Percentiles rank a stretch among this genome's conserved stretches.
Evolutionary conservation across 257 asterid genomes (phyloP).

Genomic region (Solanum habrochaites): DNA sequence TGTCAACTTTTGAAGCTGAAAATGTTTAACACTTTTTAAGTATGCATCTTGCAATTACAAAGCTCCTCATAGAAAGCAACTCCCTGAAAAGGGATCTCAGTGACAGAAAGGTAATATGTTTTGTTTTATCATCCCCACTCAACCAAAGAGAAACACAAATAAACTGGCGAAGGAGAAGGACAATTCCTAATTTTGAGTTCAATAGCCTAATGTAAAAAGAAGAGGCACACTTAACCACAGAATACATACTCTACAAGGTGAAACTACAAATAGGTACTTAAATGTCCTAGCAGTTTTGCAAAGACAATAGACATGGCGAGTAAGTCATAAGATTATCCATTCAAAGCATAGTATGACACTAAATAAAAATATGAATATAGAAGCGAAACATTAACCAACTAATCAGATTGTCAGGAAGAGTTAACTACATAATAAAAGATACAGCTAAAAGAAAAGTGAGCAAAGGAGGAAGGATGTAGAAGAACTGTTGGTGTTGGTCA

Average conservation of each 20-base stretch:
- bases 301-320: not conserved
- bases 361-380: not conserved
- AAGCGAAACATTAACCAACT: not conserved
- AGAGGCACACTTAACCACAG: not conserved
- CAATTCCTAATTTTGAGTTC: not conserved
- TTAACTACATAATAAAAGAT: not conserved
- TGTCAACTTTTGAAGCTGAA: not conserved
- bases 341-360: not conserved
- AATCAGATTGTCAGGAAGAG: not conserved
- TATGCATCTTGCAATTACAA: not conserved
- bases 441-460: not conserved
- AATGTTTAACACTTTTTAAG: not conserved
- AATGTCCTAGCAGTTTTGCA: not conserved
- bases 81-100: not conserved
- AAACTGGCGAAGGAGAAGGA: not conserved
- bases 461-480: not conserved
- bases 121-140: not conserved
- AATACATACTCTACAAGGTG: not conserved
- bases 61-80: not conserved
- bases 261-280: not conserved
- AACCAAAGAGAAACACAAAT: not conserved
- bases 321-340: not conserved
- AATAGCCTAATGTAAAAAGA: not conserved
- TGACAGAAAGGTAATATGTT: not conserved
- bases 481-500: not conserved